Percentiles rank a stretch among this genome's conserved stretches.
Evolutionary conservation across 1,284 basidiomycete genomes (phyloP).

Genomic region (Amylostereum areolatum): DNA sequence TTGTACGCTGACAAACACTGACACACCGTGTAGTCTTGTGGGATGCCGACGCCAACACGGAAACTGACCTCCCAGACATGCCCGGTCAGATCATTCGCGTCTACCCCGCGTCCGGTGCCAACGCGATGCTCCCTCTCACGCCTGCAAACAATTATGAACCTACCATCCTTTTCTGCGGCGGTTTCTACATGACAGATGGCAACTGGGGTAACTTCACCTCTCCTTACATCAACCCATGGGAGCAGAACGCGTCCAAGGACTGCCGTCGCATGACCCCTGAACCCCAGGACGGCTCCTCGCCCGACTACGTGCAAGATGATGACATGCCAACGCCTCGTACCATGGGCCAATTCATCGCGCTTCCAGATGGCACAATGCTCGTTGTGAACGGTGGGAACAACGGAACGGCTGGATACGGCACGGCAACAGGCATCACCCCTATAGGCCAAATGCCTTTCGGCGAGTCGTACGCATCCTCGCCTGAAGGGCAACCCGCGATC

Average conservation of each 20-base stretch:
- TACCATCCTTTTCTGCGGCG: constrained; percentile 86
- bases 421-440: constrained; percentile 41
- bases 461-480: constrained; percentile 58
- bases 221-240: constrained; percentile 61
- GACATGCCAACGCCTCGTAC: constrained; percentile 69
- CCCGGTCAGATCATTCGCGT: constrained; percentile 70
- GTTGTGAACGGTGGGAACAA: constrained; percentile 75
- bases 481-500: constrained; percentile 65
- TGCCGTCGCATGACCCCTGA: constrained; percentile 79
- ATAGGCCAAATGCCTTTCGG: constrained; percentile 51
- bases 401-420: constrained; percentile 68
- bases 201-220: constrained; percentile 66
- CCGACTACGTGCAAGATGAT: constrained; percentile 61
- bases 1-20: constrained; percentile 1
- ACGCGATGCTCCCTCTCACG: constrained; percentile 86
- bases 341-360: constrained; percentile 82
- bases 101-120: constrained; percentile 89
- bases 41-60: constrained; percentile 54
- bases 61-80: constrained; percentile 58
- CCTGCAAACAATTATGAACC: constrained; percentile 84
- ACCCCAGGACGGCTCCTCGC: constrained; percentile 51
- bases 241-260: constrained; percentile 55
- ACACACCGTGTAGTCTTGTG: constrained; percentile 41
- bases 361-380: constrained; percentile 71
- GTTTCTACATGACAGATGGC: constrained; percentile 66